Evolutionary conservation across 169 alveolate species (phyloP), one percentile per base, ranked within the genome.

Genomic region (Plasmodium adleri): DNA sequence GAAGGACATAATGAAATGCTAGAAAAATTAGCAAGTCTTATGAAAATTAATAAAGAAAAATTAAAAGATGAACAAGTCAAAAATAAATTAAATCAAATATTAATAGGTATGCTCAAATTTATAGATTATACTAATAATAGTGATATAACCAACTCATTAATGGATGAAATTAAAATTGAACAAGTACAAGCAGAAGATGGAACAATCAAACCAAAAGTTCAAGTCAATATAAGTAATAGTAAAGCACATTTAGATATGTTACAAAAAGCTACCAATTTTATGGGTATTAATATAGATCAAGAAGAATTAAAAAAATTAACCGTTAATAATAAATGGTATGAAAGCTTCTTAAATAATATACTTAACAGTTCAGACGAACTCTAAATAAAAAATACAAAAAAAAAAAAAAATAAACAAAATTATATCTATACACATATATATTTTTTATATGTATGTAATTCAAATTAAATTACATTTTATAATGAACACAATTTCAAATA

Each of bases 1-100:
- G 91, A 83, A 58, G 91, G 91, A 10, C 91, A 83, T n/a, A 10
- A 56, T 17, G 85, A 83, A 83, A 83, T 83, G 91, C 20, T 83
- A 49, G 91, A 83, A 47, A 83, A 83, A 17, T 58, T 83, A 68
- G 91, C 91, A 4, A 72, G 47, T 13, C 47, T 83, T 3, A 83
- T 83, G 83, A 83, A 83, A 67, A 39, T 83, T 13, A 32, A 52
- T 1, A 83, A 56, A 49, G 85, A 83, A 24, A 70, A 83, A 10
- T 54, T 83, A 52, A 43, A 83, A 67, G 73, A 83, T 13, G 85
- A 68, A 49, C 74, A 83, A 49, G 63, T 58, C 1, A 83, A 56
- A 83, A 83, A 83, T 67, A 83, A 83, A 54, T 54, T 83, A 83
- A 83, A 83, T 32, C 91, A 83, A 83, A 83, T 83, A 15, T 63